Evolutionary conservation across 352 stramenopile genomes (phyloP).

Genomic region (Phytophthora melonis): DNA sequence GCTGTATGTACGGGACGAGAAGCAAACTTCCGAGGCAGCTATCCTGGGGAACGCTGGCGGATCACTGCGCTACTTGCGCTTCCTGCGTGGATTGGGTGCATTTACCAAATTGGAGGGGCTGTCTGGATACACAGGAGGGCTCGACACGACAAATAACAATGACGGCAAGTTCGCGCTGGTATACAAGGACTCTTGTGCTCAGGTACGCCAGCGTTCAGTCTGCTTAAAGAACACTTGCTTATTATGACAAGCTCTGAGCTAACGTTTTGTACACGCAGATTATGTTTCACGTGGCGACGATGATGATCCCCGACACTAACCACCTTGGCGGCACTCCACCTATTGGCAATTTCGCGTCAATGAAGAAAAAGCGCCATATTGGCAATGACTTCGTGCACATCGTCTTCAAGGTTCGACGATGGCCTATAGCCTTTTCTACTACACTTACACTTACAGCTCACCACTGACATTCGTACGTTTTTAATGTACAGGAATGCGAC

Average conservation of each 20-base stretch:
- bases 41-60: constrained; percentile 80
- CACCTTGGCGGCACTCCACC: neutral
- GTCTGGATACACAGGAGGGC: constrained; percentile 73
- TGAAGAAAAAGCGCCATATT: constrained; percentile 91
- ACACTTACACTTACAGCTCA: neutral
- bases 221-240: neutral
- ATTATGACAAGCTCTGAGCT: neutral
- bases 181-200: constrained; percentile 70
- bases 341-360: constrained; percentile 35
- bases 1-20: constrained; percentile 71
- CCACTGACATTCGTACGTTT: neutral
- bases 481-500: constrained; percentile 65
- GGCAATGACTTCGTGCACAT: constrained; percentile 92
- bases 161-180: constrained; percentile 84
- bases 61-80: constrained; percentile 78
- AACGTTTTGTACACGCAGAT: constrained; percentile 55
- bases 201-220: constrained; percentile 49
- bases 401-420: constrained; percentile 70
- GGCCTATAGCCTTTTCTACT: neutral
- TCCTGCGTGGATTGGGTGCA: constrained; percentile 72
- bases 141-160: constrained; percentile 73
- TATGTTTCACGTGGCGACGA: constrained; percentile 88
- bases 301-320: constrained; percentile 64
- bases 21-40: constrained; percentile 67
- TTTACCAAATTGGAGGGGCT: constrained; percentile 79